Evolutionary conservation across 257 asterid species (phyloP), one percentile per base, ranked within the genome.

Genomic region (Verbena officinalis): DNA sequence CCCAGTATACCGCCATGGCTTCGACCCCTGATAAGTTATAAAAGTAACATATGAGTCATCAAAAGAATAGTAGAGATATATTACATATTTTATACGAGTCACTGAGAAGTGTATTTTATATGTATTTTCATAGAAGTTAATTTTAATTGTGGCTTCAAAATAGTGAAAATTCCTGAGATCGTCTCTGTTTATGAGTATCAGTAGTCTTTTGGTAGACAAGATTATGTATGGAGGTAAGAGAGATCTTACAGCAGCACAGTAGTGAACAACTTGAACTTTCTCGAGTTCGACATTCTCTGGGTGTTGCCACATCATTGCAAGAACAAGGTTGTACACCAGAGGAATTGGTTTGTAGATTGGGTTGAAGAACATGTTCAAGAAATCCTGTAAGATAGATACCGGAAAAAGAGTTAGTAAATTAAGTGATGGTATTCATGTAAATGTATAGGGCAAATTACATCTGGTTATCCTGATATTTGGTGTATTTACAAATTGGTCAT

Each of bases 301-400:
- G 65, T 81, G 90, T 67, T 73, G 87, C 90, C 90, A 84, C n/a
- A 84, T 59, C 87, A 81, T 81, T 4, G 91, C 87, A 14, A 84
- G 72, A 14, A 84, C 86, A 20, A 79, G 76, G 74, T 84, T 84
- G 80, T 84, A 84, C 6, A 44, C 59, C 57, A 69, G 46, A 17
- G 88, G 86, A 42, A 81, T 84, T 5, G 87, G 91, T 16, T 79
- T 81, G 72, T 81, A 84, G 61, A 65, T 67, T 33, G 49, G 23
- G 7, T 73, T 45, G 77, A 84, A 79, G 82, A 77, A 84, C 91
- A 75, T 84, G 67, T 84, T 84, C 84, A 81, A 77, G 80, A 81
- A 77, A 75, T 81, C 91, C 87, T 84, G 82, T 51, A 70, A 57
- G 67, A 51, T 53, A 55, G 12, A 14, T 3, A 62, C 42, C 43